Conservation (phyloP, 2,329 filamentous ascomycete genomes). For the Penicillium sclerotiorum region DNA sequence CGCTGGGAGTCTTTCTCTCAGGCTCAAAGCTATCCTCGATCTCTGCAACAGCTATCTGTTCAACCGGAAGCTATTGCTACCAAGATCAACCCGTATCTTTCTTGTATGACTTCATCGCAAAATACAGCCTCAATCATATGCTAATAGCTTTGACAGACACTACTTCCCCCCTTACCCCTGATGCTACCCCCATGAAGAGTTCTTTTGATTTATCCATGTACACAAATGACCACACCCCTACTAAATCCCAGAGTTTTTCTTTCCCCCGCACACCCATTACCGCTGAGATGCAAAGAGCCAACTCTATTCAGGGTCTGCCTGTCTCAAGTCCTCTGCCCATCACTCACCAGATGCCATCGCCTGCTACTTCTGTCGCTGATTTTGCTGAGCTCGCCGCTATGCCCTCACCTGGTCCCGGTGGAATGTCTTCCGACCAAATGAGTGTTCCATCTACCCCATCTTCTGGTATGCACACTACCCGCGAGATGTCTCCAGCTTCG, state of each 20-base stretch:
- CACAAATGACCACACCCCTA: constrained; percentile 44
- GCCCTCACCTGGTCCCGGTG: constrained; percentile 29
- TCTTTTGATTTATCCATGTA: constrained; percentile 41
- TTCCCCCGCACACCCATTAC: constrained; percentile 36
- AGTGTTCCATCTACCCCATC: constrained; percentile 33
- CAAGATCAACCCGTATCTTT: constrained; percentile 58
- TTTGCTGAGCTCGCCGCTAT: constrained; percentile 56
- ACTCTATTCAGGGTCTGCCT: constrained; percentile 50
- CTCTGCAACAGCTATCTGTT: constrained; percentile 39
- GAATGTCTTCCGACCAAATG: constrained; percentile 30
- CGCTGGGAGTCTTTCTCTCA: constrained; percentile 32
- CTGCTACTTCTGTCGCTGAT: constrained; percentile 53
- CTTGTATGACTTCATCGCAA: constrained; percentile 15
- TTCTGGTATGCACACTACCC: constrained; percentile 24
- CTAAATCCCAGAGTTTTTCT: constrained; percentile 39
- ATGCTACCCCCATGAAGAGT: constrained; percentile 60
- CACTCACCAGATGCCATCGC: constrained; percentile 57
- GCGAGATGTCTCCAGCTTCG: constrained; percentile 22
- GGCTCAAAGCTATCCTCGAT: constrained; percentile 22
- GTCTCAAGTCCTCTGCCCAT: constrained; percentile 34
- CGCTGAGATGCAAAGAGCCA: constrained; percentile 48
- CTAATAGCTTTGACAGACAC: constrained; percentile 14
- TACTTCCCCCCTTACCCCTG: constrained; percentile 65
- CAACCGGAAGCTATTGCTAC: constrained; percentile 41
- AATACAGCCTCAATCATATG: not conserved